phyloP scores from a whole-genome alignment of 805 yeast genomes.

The Lipomyces sp. region DNA sequence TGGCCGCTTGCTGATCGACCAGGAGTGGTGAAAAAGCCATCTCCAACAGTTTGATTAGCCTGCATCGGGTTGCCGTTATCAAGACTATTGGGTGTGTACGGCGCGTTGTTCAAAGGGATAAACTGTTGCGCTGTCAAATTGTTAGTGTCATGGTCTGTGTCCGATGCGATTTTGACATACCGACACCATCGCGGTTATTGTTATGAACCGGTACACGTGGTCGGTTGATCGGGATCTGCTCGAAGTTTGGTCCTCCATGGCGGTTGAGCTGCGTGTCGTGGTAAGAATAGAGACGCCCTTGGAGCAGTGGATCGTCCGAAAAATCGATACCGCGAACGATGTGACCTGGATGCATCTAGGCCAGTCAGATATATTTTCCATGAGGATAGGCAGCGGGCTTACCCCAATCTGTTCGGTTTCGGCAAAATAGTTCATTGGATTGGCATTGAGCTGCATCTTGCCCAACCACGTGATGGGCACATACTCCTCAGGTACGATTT shows the following conservation, averaged over 20 bases:
- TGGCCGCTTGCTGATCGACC: conserved; percentile 2
- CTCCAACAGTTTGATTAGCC: conserved; percentile 11
- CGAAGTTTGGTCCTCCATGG: conserved; percentile 67
- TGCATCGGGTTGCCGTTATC: conserved; percentile 6
- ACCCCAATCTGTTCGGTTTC: conserved; percentile 80
- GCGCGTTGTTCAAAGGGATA: conserved; percentile 6
- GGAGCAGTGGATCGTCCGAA: conserved; percentile 78
- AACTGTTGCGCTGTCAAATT: neutral
- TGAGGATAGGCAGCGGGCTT: neutral
- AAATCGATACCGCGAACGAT: conserved; percentile 82
- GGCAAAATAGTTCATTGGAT: conserved; percentile 81
- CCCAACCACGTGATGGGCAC: conserved; percentile 88
- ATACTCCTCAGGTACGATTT: conserved; percentile 86
- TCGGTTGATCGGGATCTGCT: conserved; percentile 86
- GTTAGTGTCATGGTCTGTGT: neutral
- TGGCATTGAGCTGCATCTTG: conserved; percentile 75
- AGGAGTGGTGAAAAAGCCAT: conserved; percentile 12
- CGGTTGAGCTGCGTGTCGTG: conserved; percentile 87
- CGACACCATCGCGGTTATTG: conserved; percentile 73
- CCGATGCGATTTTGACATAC: neutral
- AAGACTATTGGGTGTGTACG: conserved; percentile 11
- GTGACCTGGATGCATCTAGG: conserved; percentile 74
- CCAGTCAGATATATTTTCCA: conserved; percentile 3
- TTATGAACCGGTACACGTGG: conserved; percentile 61
- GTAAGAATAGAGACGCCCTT: conserved; percentile 79